Percentiles rank a stretch among this genome's conserved stretches.
phyloP scores from a whole-genome alignment of 176 grass and related monocot species.

The Dactylis glomerata region DNA sequence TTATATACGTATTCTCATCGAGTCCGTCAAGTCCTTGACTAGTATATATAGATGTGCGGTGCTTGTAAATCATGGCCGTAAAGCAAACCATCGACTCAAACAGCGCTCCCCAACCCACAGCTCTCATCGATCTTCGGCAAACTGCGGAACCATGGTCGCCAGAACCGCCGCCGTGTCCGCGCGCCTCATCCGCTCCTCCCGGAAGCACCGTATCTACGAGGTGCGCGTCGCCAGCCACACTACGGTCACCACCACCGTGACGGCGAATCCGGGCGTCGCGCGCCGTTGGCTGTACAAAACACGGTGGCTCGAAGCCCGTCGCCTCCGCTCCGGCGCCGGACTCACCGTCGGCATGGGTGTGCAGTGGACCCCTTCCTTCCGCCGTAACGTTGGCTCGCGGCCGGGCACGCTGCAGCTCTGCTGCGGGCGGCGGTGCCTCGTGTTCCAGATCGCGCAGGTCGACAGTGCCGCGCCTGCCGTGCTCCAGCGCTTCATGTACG shows the following conservation, averaged over 20 bases:
- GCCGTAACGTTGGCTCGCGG: background rate
- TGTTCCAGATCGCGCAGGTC: background rate
- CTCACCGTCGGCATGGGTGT: background rate
- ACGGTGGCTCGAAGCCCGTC: background rate
- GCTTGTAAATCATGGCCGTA: too few relatives aligned
- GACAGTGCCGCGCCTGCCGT: background rate
- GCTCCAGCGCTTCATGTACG: background rate
- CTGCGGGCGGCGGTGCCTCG: background rate
- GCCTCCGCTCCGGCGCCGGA: background rate
- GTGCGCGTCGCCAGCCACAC: background rate
- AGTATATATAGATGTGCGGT: too few relatives aligned
- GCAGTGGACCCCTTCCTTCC: background rate
- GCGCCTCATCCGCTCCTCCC: background rate
- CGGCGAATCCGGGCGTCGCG: background rate
- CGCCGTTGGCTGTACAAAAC: background rate
- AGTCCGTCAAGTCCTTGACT: too few relatives aligned
- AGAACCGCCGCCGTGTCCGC: background rate
- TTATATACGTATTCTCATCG: too few relatives aligned
- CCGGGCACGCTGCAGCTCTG: constrained; percentile 8
- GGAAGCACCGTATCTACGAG: background rate
- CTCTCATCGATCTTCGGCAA: background rate
- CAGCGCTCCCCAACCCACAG: background rate
- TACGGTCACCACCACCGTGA: constrained; percentile 3
- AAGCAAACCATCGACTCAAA: background rate
- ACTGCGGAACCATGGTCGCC: background rate